Evolutionary conservation across 257 asterid genomes (phyloP).

Genomic region (Cordia subcordata): DNA sequence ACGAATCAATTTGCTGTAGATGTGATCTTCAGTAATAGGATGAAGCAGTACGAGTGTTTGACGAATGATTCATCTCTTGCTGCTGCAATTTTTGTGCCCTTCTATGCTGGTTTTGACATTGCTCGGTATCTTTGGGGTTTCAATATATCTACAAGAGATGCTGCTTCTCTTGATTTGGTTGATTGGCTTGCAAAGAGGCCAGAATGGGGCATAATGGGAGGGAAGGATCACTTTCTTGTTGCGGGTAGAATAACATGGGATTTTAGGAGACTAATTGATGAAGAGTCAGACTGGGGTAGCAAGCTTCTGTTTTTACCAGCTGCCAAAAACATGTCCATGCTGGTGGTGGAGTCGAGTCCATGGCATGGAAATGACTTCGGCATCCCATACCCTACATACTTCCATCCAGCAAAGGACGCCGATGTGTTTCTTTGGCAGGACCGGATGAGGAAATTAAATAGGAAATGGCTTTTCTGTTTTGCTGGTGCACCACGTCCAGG

Average conservation of each 20-base stretch:
- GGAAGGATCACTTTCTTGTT: constrained; percentile 85
- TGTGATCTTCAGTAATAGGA: constrained; percentile 37
- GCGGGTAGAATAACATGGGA: constrained; percentile 96
- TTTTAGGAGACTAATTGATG: constrained; percentile 57
- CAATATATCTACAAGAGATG: constrained; percentile 58
- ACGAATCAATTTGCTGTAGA: constrained; percentile 51
- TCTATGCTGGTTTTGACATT: constrained; percentile 78
- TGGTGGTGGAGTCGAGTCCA: constrained; percentile 86
- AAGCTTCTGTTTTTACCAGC: constrained; percentile 74
- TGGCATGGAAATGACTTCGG: constrained; percentile 80
- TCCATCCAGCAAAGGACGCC: constrained; percentile 69
- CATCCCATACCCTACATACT: constrained; percentile 85
- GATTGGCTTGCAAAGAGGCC: constrained; percentile 72
- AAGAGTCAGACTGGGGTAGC: constrained; percentile 77
- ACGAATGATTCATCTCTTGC: constrained; percentile 44
- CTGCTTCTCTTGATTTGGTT: constrained; percentile 71
- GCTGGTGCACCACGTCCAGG: constrained; percentile 92
- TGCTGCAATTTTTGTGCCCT: constrained; percentile 51
- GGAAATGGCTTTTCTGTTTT: constrained; percentile 73
- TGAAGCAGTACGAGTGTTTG: constrained; percentile 44
- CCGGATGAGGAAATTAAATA: constrained; percentile 53
- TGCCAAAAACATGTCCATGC: constrained; percentile 76
- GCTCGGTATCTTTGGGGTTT: constrained; percentile 85
- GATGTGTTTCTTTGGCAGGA: constrained; percentile 73
- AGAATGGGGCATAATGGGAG: constrained; percentile 83